phyloP scores from a whole-genome alignment of 1,139 yeast genomes.

The Wickerhamiella infanticola region DNA sequence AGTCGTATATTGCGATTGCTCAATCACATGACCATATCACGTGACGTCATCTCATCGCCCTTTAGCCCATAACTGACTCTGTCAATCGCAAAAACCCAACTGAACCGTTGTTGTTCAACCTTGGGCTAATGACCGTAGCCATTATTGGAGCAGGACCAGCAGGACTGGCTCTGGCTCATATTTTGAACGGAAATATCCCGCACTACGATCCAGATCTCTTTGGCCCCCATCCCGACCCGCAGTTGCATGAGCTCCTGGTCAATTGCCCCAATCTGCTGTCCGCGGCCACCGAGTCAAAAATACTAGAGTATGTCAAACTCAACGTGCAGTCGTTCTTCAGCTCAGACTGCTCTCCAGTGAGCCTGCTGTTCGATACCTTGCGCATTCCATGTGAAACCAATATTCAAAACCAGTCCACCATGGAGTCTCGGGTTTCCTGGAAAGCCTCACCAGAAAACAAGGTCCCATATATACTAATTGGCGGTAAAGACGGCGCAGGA shows the following conservation, averaged over 20 bases:
- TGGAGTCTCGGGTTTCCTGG: slow-evolving; percentile 20
- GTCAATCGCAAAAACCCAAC: too few species aligned
- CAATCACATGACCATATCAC: too few species aligned
- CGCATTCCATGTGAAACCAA: slow-evolving; percentile 20
- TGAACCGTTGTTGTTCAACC: too few species aligned
- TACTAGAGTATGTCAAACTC: slow-evolving; percentile 15
- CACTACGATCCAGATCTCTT: slow-evolving; percentile 17
- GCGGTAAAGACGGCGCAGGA: slow-evolving; percentile 20
- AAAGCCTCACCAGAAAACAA: slow-evolving; percentile 6
- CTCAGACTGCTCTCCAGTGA: slow-evolving; percentile 18
- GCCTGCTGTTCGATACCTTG: slow-evolving; percentile 20
- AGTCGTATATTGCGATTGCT: too few species aligned
- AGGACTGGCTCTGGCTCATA: slow-evolving; percentile 21
- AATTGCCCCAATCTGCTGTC: slow-evolving; percentile 11
- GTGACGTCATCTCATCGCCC: too few species aligned
- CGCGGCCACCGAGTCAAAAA: slow-evolving; percentile 14
- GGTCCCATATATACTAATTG: slow-evolving; percentile 15
- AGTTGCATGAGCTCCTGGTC: slow-evolving; percentile 16
- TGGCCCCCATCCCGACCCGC: slow-evolving; percentile 22
- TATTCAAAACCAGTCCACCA: slow-evolving; percentile 13
- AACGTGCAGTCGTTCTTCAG: slow-evolving; percentile 17
- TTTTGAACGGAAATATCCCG: slow-evolving; percentile 22
- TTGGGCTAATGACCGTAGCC: slow-evolving; percentile 6
- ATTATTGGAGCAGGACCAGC: slow-evolving; percentile 24
- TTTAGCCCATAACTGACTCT: too few species aligned